phyloP scores from a whole-genome alignment of 257 asterid genomes.

The Nicotiana tomentosiformis region DNA sequence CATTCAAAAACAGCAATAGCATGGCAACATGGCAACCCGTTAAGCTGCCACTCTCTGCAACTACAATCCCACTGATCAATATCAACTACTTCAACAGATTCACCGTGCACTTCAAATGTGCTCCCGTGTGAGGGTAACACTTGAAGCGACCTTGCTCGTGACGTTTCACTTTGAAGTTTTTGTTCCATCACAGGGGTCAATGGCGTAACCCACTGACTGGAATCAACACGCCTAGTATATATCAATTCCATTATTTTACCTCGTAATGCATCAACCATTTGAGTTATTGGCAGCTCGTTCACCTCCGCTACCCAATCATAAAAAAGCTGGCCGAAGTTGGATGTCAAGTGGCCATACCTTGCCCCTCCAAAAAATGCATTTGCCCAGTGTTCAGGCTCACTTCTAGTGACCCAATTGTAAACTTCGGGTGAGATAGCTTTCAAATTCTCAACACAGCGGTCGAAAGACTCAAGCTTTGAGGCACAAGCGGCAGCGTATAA shows the following conservation, averaged over 20 bases:
- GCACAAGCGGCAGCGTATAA: constrained; percentile 87
- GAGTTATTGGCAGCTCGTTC: constrained; percentile 92
- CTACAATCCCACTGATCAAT: constrained; percentile 80
- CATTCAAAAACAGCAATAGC: constrained; percentile 69
- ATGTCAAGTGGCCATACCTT: constrained; percentile 79
- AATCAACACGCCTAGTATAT: constrained; percentile 67
- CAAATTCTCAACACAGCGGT: constrained; percentile 62
- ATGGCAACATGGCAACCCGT: constrained; percentile 89
- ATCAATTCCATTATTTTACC: constrained; percentile 92
- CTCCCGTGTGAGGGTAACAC: constrained; percentile 44
- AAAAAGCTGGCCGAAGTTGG: constrained; percentile 81
- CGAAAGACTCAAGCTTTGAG: constrained; percentile 61
- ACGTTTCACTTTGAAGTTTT: constrained; percentile 63
- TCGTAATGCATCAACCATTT: constrained; percentile 89
- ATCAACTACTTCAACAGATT: constrained; percentile 54
- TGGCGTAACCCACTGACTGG: constrained; percentile 67
- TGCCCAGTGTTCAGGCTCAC: constrained; percentile 95
- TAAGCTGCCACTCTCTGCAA: constrained; percentile 89
- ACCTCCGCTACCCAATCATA: constrained; percentile 93
- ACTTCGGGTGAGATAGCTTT: constrained; percentile 97
- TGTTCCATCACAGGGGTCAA: constrained; percentile 83
- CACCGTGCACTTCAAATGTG: constrained; percentile 69
- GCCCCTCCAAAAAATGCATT: constrained; percentile 76
- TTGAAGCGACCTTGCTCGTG: constrained; percentile 50
- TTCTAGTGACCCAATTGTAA: constrained; percentile 70